Evolutionary conservation across 83 land plant genomes (phyloP).

Genomic region (Picea abies): DNA sequence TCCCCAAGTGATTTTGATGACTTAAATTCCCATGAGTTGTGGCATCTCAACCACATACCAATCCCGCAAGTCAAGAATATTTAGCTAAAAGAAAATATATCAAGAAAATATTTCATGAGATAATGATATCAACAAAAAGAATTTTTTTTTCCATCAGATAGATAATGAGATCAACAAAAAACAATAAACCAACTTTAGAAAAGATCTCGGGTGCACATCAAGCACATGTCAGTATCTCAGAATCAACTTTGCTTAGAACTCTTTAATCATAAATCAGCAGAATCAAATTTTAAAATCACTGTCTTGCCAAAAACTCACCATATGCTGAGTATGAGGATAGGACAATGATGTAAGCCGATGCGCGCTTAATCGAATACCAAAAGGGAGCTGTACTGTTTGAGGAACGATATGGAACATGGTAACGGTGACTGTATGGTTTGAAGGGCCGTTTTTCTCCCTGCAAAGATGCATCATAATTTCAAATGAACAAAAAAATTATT

Average conservation of each 20-base stretch:
- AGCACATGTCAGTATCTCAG: not conserved
- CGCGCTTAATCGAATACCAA: constrained; percentile 69
- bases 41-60: too few relatives aligned
- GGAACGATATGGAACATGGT: constrained; percentile 38
- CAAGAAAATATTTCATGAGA: too few relatives aligned
- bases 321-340: constrained; percentile 55
- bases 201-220: not conserved
- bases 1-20: too few relatives aligned
- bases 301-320: constrained; percentile 25
- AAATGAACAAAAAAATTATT: too few relatives aligned
- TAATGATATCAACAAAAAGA: not conserved
- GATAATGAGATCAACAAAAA: not conserved
- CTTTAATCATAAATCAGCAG: not conserved
- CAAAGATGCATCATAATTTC: not conserved
- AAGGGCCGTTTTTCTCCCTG: constrained; percentile 60
- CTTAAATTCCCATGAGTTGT: too few relatives aligned
- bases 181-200: not conserved
- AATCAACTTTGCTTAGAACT: not conserved
- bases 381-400: constrained; percentile 51
- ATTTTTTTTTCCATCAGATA: too few relatives aligned
- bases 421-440: constrained; percentile 49
- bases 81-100: not conserved
- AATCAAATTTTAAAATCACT: not conserved
- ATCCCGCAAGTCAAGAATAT: too few relatives aligned
- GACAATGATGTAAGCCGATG: constrained; percentile 60